These are phyloP conservation scores for Athelia sp. DNA, from an alignment of 1,284 basidiomycete species.

Conservation along the genomic window DNA sequence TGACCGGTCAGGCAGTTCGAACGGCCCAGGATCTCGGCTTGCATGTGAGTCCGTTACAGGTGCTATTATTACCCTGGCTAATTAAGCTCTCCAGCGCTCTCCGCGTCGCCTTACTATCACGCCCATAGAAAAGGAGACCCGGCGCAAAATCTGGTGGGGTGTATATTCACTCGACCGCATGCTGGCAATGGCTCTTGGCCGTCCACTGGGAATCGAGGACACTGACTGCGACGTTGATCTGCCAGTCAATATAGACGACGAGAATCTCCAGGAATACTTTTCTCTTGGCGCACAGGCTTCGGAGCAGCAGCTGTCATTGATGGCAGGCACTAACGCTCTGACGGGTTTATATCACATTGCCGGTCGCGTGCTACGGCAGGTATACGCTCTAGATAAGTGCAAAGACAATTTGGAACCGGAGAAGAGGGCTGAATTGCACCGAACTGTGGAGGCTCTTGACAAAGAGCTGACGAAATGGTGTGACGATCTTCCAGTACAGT, in stretches of 20 bases:
- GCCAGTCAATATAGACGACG: conserved; percentile 79
- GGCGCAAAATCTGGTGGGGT: conserved; percentile 87
- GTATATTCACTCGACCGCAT: conserved; percentile 86
- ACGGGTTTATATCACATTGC: conserved; percentile 78
- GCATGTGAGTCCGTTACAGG: conserved; percentile 56
- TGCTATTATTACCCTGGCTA: not conserved
- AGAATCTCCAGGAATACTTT: conserved; percentile 67
- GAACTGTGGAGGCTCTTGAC: conserved; percentile 73
- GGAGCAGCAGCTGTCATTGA: conserved; percentile 57
- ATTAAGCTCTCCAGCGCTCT: conserved; percentile 54
- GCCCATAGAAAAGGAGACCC: conserved; percentile 80
- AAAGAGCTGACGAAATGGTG: conserved; percentile 76
- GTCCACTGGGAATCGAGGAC: conserved; percentile 77
- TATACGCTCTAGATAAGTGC: conserved; percentile 73
- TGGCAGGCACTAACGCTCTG: conserved; percentile 77
- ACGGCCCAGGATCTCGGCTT: conserved; percentile 85
- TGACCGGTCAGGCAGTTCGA: conserved; percentile 83
- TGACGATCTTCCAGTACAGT: conserved; percentile 64
- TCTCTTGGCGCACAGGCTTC: conserved; percentile 46
- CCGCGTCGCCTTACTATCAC: conserved; percentile 66
- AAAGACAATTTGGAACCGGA: conserved; percentile 71
- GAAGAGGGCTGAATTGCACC: conserved; percentile 67
- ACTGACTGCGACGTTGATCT: conserved; percentile 78
- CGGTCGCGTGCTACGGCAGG: conserved; percentile 75
- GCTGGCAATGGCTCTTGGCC: conserved; percentile 82